A percentile compares a stretch with the other conserved stretches of the same genome.
Evolutionary conservation across 441 rosid genomes (phyloP).

Genomic region (Syzygium syzygioides): DNA sequence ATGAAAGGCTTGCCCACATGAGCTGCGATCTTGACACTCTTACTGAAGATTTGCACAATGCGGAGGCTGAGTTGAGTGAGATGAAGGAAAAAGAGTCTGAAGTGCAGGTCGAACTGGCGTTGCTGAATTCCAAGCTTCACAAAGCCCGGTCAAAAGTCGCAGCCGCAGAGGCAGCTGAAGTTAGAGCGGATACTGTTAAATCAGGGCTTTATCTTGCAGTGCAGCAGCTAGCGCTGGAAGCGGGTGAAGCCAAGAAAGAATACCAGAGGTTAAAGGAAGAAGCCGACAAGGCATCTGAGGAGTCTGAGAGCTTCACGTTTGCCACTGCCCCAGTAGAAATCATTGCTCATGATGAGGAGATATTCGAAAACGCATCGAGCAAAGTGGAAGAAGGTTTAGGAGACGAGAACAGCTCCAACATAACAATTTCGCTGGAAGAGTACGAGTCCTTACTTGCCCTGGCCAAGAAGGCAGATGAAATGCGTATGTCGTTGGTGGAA

Average conservation of each 20-base stretch:
- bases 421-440: conserved; percentile 26
- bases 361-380: background rate
- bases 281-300: conserved; percentile 4
- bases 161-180: conserved; percentile 33
- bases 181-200: conserved; percentile 18
- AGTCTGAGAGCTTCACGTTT: background rate
- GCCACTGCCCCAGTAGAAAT: background rate
- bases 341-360: background rate
- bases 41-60: conserved; percentile 14
- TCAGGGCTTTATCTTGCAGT: conserved; percentile 29
- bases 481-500: background rate
- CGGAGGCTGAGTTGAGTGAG: conserved; percentile 16
- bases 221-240: conserved; percentile 29
- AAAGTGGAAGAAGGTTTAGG: background rate
- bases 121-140: conserved; percentile 31
- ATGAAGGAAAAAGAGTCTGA: conserved; percentile 25
- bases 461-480: conserved; percentile 17
- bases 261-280: conserved; percentile 11
- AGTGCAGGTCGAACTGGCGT: conserved; percentile 28
- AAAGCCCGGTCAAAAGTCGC: conserved; percentile 20
- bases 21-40: conserved; percentile 16
- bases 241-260: conserved; percentile 27
- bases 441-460: conserved; percentile 21
- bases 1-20: conserved; percentile 16
- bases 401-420: background rate